A percentile compares a stretch with the other conserved stretches of the same genome.
These are phyloP conservation scores for Drechslerella coelobrocha DNA, from an alignment of 2,329 filamentous ascomycete genomes.

Conservation along the genomic window DNA sequence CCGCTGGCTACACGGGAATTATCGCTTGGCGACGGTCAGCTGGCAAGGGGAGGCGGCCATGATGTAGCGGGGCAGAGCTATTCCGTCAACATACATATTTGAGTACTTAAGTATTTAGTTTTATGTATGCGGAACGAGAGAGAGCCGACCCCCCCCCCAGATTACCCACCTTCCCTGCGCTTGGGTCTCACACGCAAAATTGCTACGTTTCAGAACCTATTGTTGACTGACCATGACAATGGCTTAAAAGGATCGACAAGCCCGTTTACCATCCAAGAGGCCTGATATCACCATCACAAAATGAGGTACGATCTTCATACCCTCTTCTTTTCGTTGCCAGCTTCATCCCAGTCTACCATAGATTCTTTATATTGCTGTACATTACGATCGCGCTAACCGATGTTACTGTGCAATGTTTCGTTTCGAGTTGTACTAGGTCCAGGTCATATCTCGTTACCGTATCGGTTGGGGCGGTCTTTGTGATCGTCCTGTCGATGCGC, in stretches of 20 bases:
- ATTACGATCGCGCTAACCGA: too few relatives aligned
- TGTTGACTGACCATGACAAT: constrained; percentile 2
- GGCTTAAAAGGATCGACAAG: constrained; percentile 37
- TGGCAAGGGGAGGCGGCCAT: background rate
- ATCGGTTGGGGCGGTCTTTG: constrained; percentile 40
- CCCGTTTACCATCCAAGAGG: constrained; percentile 29
- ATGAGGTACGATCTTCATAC: constrained; percentile 50
- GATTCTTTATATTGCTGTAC: constrained; percentile 8
- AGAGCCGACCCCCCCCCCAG: background rate
- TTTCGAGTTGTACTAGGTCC: constrained; percentile 13
- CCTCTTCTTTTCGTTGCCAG: background rate
- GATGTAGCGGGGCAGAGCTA: background rate
- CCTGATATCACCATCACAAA: constrained; percentile 27
- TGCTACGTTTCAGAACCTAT: background rate
- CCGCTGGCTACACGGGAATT: too few relatives aligned
- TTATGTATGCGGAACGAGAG: background rate
- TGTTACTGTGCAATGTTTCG: constrained; percentile 21
- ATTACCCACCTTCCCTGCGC: constrained; percentile 17
- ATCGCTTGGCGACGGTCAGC: too few relatives aligned
- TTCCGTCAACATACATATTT: background rate
- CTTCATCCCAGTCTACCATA: constrained; percentile 7
- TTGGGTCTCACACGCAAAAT: constrained; percentile 4
- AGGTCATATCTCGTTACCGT: constrained; percentile 41
- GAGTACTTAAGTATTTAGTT: background rate
- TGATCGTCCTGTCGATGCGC: constrained; percentile 38